Percentiles rank a stretch among this genome's conserved stretches.
phyloP scores from a whole-genome alignment of 225 moss, liverwort and hornwort genomes.

The Antitrichia curtipendula region DNA sequence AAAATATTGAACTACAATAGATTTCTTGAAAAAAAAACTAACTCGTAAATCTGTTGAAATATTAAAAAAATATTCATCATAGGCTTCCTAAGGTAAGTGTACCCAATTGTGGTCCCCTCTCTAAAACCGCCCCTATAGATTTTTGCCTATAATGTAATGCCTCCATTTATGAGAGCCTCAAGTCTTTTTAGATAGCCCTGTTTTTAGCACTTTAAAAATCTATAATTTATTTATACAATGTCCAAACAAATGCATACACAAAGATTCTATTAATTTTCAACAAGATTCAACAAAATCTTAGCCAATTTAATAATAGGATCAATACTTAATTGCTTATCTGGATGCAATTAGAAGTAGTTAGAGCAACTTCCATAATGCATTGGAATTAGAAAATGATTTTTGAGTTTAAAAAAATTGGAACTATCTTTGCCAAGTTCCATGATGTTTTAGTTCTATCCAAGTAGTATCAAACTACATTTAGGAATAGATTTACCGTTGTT shows the following conservation, averaged over 20 bases:
- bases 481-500: neutral
- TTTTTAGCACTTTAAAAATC: neutral
- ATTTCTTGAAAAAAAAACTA: too few relatives aligned
- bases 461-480: too few relatives aligned
- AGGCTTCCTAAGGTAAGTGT: rapidly evolving
- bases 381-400: neutral
- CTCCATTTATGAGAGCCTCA: neutral
- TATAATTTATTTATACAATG: neutral
- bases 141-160: too few relatives aligned
- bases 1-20: neutral
- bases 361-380: rapidly evolving
- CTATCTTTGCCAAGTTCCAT: rapidly evolving
- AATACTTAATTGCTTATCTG: rapidly evolving
- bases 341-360: too few relatives aligned
- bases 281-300: neutral
- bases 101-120: rapidly evolving
- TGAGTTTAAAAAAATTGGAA: neutral
- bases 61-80: neutral
- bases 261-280: neutral
- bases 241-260: too few relatives aligned
- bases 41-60: rapidly evolving
- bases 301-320: neutral
- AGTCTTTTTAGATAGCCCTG: rapidly evolving
- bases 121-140: rapidly evolving
- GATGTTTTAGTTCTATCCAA: neutral